phyloP scores from a whole-genome alignment of 495 filamentous ascomycete genomes.

The Neurospora intermedia region DNA sequence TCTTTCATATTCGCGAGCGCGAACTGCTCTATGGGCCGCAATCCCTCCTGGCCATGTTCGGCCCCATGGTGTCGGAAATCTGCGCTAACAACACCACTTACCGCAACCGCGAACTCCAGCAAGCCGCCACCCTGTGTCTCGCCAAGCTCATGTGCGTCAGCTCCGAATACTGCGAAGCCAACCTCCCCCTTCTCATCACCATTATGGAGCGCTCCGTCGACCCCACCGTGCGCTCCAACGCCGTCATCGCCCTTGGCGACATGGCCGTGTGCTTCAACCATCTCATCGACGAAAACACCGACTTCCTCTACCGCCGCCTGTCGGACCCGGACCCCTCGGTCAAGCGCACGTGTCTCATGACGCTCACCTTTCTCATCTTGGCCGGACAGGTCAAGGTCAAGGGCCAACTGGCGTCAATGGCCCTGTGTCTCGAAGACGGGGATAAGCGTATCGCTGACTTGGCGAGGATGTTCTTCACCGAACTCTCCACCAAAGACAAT shows the following conservation, averaged over 20 bases:
- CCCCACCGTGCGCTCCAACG: conserved; percentile 84
- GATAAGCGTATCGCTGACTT: conserved; percentile 91
- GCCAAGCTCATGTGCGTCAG: conserved; percentile 97
- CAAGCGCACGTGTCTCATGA: conserved; percentile 97
- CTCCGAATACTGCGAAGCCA: conserved; percentile 87
- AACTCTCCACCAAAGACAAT: conserved; percentile 95
- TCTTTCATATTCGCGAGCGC: conserved; percentile 86
- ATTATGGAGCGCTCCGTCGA: conserved; percentile 91
- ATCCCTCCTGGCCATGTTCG: conserved; percentile 80
- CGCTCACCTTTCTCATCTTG: conserved; percentile 91
- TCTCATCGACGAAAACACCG: conserved; percentile 97
- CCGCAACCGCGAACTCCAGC: conserved; percentile 75
- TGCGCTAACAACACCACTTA: conserved; percentile 90
- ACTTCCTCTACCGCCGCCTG: conserved; percentile 89
- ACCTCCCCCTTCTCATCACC: conserved; percentile 89
- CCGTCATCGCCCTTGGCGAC: conserved; percentile 91
- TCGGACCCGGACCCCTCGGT: conserved; percentile 82
- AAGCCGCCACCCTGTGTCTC: conserved; percentile 88
- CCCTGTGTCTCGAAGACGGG: conserved; percentile 91
- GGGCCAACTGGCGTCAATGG: conserved; percentile 98
- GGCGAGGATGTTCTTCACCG: conserved; percentile 96
- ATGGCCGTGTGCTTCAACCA: conserved; percentile 99
- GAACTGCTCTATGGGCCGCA: conserved; percentile 83
- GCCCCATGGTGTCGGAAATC: conserved; percentile 82
- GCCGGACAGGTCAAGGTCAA: conserved; percentile 99